Evolutionary conservation across 2,329 filamentous ascomycete genomes (phyloP), one percentile per base, ranked within the genome.

Genomic region (Aspergillus fructus): DNA sequence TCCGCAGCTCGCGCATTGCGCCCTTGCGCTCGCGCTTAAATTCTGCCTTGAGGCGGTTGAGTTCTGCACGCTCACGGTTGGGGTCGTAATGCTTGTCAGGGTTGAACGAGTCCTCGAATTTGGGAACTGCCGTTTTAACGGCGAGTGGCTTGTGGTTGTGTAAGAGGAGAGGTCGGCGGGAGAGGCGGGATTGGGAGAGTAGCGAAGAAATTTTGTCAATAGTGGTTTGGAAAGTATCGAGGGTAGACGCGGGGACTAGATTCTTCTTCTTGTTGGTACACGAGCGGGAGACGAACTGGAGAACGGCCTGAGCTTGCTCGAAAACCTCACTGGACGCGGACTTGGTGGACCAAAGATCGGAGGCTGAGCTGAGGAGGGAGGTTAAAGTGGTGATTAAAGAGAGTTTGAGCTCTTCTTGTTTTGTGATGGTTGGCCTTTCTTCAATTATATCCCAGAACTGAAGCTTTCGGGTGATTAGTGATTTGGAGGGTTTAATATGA

Each of bases 81-180:
- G 92, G 92, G 71, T 99, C 96, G 84, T 99, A 97, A 83, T 97
- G 94, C 78, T 92, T 93, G 79, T 90, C 86, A 3, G 94, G 94
- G 74, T 96, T 94, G 83, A 92, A 99, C 57, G 85, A 83, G 72
- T 97, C 93, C 78, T 97, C 94, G 78, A 97, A 99, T 75, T 96
- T 96, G 75, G 94, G 94, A 47, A 97, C 86, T 58, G 85, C 88
- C 7, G 86, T 87, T 74, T 93, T 93, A 79, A 97, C 96, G 21
- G 94, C 88, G 3, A 96, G 83, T 0, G 93, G 91, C 0, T 84
- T 84, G 80, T 99, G 94, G 76, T 94, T 84, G 78, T 99, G 94
- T 3, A 99, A 85, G 67, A 91, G 85, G 30, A 97, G 85, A 2
- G 92, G 91, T 8, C 90, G 87, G 40, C 93, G 91, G 42, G 82